Percentiles rank a stretch among this genome's conserved stretches.
Evolutionary conservation across 208 protist genomes (phyloP).

Genomic region (Leishmania gerbilli): DNA sequence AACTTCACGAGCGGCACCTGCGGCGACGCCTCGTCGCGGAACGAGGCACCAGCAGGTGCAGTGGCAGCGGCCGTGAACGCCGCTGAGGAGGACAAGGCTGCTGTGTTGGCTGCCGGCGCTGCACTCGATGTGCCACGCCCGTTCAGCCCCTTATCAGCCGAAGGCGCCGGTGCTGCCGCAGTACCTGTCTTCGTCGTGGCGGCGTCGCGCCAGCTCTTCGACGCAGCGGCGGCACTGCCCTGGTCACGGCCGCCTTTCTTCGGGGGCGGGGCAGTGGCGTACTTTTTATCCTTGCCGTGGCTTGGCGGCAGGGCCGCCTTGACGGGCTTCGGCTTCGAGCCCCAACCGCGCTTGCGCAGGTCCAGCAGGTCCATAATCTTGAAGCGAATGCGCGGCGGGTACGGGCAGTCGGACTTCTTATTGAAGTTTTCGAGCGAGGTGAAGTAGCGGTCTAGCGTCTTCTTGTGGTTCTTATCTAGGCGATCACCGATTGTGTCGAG

Average conservation of each 20-base stretch:
- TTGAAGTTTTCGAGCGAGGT: slow-evolving; percentile 44
- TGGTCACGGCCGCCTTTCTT: slow-evolving; percentile 19
- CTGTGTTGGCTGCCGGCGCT: neutral
- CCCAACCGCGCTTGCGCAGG: slow-evolving; percentile 63
- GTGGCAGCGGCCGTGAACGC: neutral
- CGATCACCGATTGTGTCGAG: slow-evolving; percentile 73
- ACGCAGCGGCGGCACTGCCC: neutral
- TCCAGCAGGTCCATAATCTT: slow-evolving; percentile 90
- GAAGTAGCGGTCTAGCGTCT: slow-evolving; percentile 64
- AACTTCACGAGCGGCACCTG: slow-evolving; percentile 54
- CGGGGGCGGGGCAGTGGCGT: slow-evolving; percentile 1
- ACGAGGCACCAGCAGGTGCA: slow-evolving; percentile 2
- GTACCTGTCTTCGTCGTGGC: neutral
- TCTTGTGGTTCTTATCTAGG: slow-evolving; percentile 56
- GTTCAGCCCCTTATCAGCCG: slow-evolving; percentile 6
- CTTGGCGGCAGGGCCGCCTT: slow-evolving; percentile 19
- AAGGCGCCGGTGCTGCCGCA: neutral
- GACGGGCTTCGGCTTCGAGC: slow-evolving; percentile 33
- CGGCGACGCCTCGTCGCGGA: slow-evolving; percentile 19
- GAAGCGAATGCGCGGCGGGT: slow-evolving; percentile 83
- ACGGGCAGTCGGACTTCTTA: slow-evolving; percentile 56
- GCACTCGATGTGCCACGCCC: slow-evolving; percentile 13
- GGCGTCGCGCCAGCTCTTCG: slow-evolving; percentile 24
- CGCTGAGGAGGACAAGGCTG: slow-evolving; percentile 6
- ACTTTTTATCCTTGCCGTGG: slow-evolving; percentile 14